phyloP scores from a whole-genome alignment of 163 green algal species.

The Volvox carteri region DNA sequence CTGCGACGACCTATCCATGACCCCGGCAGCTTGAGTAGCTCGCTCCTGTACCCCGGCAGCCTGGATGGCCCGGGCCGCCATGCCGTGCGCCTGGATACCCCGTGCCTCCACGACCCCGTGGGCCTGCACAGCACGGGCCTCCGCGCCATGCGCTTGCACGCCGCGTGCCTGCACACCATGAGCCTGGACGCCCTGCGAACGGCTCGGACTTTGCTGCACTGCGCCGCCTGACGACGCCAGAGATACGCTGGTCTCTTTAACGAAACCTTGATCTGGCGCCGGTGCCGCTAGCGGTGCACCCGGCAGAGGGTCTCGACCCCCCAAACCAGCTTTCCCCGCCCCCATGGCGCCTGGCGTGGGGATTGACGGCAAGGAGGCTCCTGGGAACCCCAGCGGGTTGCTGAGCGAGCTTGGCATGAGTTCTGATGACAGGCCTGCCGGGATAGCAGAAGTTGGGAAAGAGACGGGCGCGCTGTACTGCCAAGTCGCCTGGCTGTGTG shows the following conservation, averaged over 20 bases:
- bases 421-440: too few species aligned
- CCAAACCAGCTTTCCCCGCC: too few species aligned
- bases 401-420: background rate
- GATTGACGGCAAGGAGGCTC: background rate
- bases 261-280: background rate
- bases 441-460: too few species aligned
- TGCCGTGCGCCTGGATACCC: conserved; percentile 15
- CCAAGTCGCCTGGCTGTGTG: background rate
- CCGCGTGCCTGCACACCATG: background rate
- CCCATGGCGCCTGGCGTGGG: too few species aligned
- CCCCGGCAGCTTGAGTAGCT: conserved; percentile 27
- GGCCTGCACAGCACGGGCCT: background rate
- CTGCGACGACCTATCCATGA: conserved; percentile 40
- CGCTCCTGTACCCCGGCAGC: conserved; percentile 9
- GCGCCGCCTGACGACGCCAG: background rate
- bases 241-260: background rate
- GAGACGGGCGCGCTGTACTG: background rate
- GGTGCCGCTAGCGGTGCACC: background rate
- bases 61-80: conserved; percentile 10
- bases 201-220: background rate
- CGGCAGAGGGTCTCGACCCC: background rate
- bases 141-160: background rate
- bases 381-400: background rate
- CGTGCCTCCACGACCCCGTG: background rate
- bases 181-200: background rate